Evolutionary conservation across 2,329 filamentous ascomycete genomes (phyloP).

Genomic region (Ceratocystis papillata): DNA sequence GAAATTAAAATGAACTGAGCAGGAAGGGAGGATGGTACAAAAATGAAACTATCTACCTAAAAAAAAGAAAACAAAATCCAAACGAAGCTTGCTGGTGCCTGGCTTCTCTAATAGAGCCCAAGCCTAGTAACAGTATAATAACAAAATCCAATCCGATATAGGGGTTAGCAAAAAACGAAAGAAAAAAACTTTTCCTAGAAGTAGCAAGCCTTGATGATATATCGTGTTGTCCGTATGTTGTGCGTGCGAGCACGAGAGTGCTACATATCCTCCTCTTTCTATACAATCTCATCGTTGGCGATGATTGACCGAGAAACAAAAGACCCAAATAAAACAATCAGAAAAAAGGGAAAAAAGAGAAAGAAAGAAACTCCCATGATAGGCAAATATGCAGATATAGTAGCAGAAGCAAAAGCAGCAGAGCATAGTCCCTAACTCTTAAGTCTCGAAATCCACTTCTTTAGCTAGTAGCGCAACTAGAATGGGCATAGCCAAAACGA

Average conservation of each 20-base stretch:
- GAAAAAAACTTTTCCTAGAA: conserved; percentile 6
- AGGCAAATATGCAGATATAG: neutral
- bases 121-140: conserved; percentile 8
- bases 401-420: no score
- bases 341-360: conserved; percentile 18
- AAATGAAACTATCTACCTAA: conserved; percentile 2
- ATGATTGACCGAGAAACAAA: conserved; percentile 10
- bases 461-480: neutral
- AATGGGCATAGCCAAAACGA: conserved; percentile 7
- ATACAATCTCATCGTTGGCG: neutral
- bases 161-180: neutral
- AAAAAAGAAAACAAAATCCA: conserved; percentile 1
- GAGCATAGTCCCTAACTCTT: neutral
- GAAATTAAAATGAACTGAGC: neutral
- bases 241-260: neutral
- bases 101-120: conserved; percentile 12
- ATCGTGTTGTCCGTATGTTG: neutral
- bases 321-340: conserved; percentile 13
- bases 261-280: conserved; percentile 17
- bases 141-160: conserved; percentile 13
- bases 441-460: neutral
- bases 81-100: conserved; percentile 4
- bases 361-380: neutral
- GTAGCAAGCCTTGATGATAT: neutral
- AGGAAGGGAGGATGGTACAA: neutral